Evolutionary conservation across 805 yeast species (phyloP), one percentile per base, ranked within the genome.

Genomic region (Pichia eremophila): DNA sequence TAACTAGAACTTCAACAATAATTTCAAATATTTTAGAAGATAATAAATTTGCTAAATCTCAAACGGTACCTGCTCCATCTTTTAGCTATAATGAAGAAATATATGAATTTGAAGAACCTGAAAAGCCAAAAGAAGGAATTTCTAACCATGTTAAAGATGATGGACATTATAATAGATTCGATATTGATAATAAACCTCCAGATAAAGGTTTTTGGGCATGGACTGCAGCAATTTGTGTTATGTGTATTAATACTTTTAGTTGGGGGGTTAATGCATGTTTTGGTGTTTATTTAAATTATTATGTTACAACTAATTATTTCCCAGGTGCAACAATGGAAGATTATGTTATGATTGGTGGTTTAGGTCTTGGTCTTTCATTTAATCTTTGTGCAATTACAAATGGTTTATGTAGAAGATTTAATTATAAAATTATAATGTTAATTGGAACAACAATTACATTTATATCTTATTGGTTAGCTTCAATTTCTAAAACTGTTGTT

Each of bases 191-290:
- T 47, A 45, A 52, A 19, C 73, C 74, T 1, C 74, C 75, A 5
- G 75, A 71, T 54, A 73, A 73, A 12, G 71, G 72, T 3, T 58
- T 60, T 22, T 67, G 67, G 57, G 81, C 77, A 1, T 78, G 83
- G 83, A 63, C 72, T 2, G 55, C 74, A 58, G 62, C 71, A 63
- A 28, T 37, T 57, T 56, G 70, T 64, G 65, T 58, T 49, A 41
- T 63, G 52, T 31, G 46, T 25, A 46, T 57, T 57, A 54, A 66
- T 46, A 52, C 72, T 46, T 63, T 74, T 43, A 70, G 78, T 5
- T 77, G 81, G 81, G 83, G 83, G 28, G 59, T 73, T 10, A 78
- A 75, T 53, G 68, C 78, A 10, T 67, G 72, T 0, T 79, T 68
- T 55, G 83, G 83, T 14, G 78, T 80, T 3, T 75, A 73, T 56